Base-by-base conservation (phyloP, 805 yeast genomes). In the Myxozyma vanderwaltii region DNA sequence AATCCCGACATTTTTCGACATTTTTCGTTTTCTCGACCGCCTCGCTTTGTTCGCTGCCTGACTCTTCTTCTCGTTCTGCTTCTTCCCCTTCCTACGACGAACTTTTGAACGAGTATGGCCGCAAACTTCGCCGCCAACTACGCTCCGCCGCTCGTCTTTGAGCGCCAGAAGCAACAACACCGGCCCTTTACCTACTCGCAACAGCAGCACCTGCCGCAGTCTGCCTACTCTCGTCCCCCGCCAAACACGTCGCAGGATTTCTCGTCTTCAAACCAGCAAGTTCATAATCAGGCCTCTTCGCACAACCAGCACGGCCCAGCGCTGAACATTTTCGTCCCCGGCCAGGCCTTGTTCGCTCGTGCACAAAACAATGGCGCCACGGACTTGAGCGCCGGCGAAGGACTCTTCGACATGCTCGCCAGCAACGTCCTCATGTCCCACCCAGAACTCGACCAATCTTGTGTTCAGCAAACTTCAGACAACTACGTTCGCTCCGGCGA, bases 261-360 rank as follows among this genome's bases (percentile, higher is more conserved):
- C 47, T n/a, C 31, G 4, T 64, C 51, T 29, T 58, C 54, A 27
- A 63, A 62, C 27, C 67, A 59, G 38, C 51, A 35, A 29, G 10
- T 6, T n/a, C n/a, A n/a, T n/a, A n/a, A n/a, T n/a, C n/a, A 6
- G 33, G 10, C 33, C 10, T 6, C 21, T 64, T 48, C 23, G 61
- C 46, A 27, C 68, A 67, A 48, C 51, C 67, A 50, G 23, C 72
- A 69, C 29, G 40, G 29, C 24, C 35, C 43, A 3, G 17, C 49
- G 13, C 31, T 17, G 48, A 15, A 10, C 21, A n/a, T 51, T 15
- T 36, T 17, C 35, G 39, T 4, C 13, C 40, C 31, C 19, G 38
- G 19, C 12, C 45, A 39, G 21, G 8, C 12, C 15, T 13, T 17
- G 17, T 51, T 35, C 17, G 49, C 41, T 13, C 24, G 15, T 24